Percentiles rank a stretch among this genome's conserved stretches.
Conservation (phyloP, 2,329 filamentous ascomycete genomes). For the Fusarium torulosum region DNA sequence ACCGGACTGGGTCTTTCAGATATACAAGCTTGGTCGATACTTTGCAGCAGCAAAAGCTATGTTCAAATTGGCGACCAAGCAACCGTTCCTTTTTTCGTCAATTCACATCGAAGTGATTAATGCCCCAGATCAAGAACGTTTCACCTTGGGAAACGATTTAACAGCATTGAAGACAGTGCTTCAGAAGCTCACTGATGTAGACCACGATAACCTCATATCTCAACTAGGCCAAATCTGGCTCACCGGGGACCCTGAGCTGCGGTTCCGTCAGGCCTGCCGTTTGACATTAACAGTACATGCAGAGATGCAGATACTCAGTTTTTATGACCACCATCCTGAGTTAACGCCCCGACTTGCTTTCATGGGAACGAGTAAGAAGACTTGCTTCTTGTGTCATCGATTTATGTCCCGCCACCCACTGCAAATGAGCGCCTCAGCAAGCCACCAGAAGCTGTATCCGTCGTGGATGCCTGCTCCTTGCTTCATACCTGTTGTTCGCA, state of each 20-base stretch:
- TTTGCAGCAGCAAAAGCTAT: conserved; percentile 45
- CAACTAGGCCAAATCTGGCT: not conserved
- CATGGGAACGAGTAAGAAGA: conserved; percentile 53
- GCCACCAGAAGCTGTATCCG: conserved; percentile 52
- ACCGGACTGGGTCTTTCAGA: conserved; percentile 25
- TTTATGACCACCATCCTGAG: conserved; percentile 48
- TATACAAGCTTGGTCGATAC: conserved; percentile 50
- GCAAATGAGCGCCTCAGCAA: conserved; percentile 45
- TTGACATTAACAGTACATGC: conserved; percentile 48
- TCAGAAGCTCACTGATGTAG: not conserved
- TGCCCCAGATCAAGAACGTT: not conserved
- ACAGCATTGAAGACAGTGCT: not conserved
- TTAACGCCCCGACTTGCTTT: conserved; percentile 40
- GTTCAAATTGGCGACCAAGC: conserved; percentile 46
- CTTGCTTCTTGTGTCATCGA: conserved; percentile 50
- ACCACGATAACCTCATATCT: no score
- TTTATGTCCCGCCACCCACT: conserved; percentile 47
- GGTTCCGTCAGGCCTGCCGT: conserved; percentile 39
- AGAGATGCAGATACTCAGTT: conserved; percentile 51
- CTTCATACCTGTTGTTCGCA: no score
- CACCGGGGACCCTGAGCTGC: no score
- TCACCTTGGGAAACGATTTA: not conserved
- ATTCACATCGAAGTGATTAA: not conserved
- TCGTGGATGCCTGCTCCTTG: conserved; percentile 48
- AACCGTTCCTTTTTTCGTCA: conserved; percentile 38